Base-by-base conservation (phyloP, 2,329 filamentous ascomycete species). In the Elsinoe necatrix region DNA sequence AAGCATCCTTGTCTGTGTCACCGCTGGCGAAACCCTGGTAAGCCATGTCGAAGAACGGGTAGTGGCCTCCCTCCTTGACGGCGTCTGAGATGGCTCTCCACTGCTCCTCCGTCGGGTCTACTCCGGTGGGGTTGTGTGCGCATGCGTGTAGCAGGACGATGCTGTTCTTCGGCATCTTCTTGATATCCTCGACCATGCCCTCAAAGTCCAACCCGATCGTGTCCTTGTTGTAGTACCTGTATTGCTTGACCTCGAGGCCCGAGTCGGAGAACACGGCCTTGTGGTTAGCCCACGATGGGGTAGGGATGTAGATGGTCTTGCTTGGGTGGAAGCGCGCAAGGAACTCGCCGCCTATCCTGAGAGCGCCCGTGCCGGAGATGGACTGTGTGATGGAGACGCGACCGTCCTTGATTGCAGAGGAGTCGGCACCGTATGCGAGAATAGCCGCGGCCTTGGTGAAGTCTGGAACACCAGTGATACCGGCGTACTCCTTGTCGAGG, bases 151-250 rank as follows among this genome's bases (percentile, higher is more conserved):
- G 87, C 64, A 98, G 79, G 76, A 98, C 86, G 66, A 95, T 84
- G 76, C 87, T 95, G 73, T 85, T 85, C 72, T 86, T 83, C 65
- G 91, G 90, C 58, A 92, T 89, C 64, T 80, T 82, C 79, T 95
- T 90, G 77, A 98, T 85, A 72, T 97, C 91, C 67, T 82, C 85
- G 59, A 96, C 70, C 80, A 98, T 82, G 67, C 93, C 93, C 64
- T 95, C 89, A 69, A 96, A 97, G 80, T 98, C 93, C 63, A 98
- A 86, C 57, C 91, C 91, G 71, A 96, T 97, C 69, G 92, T 97
- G 71, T 95, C 85, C 81, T 95, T 95, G 84, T 97, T 89, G 80
- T 97, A 98, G 84, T 98, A 98, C 67, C 89, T 82, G 82, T 98
- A 98, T 77, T 91, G 89, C 77, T 91, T 84, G 61, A 97, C 90